Conservation (phyloP, 495 filamentous ascomycete species). For the Massariosphaeria phaeospora region DNA sequence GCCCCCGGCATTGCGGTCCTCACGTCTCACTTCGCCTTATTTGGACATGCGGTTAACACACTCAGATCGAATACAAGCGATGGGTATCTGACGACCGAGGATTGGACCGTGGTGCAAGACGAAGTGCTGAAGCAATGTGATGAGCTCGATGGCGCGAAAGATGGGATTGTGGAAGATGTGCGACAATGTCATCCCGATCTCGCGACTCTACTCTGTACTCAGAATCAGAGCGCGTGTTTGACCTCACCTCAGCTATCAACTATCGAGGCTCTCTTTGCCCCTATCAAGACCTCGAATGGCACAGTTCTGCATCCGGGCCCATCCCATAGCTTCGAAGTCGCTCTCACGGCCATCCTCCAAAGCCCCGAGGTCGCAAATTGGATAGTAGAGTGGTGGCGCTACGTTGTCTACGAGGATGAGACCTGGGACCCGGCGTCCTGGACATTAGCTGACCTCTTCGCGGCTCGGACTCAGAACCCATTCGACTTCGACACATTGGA, state of each 20-base stretch:
- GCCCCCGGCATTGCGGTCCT: slow-evolving; percentile 43
- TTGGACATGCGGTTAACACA: slow-evolving; percentile 43
- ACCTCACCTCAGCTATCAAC: slow-evolving; percentile 2
- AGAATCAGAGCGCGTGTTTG: slow-evolving; percentile 24
- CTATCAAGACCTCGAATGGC: no score
- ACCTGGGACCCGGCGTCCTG: slow-evolving; percentile 45
- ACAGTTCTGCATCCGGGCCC: no score
- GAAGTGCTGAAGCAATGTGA: slow-evolving; percentile 36
- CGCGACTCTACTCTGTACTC: slow-evolving; percentile 24
- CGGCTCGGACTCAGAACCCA: slow-evolving; percentile 33
- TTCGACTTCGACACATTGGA: slow-evolving; percentile 49
- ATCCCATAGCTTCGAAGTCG: no score
- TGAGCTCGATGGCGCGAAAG: slow-evolving; percentile 28
- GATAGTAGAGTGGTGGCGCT: slow-evolving; percentile 43
- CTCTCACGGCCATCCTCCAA: background rate
- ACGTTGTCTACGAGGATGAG: slow-evolving; percentile 49
- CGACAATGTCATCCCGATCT: slow-evolving; percentile 23
- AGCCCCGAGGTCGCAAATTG: slow-evolving; percentile 6
- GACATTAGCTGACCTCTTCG: slow-evolving; percentile 41
- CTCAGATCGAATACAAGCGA: slow-evolving; percentile 42
- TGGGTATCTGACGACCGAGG: slow-evolving; percentile 21
- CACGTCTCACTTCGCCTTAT: slow-evolving; percentile 50
- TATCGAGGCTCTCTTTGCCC: no score
- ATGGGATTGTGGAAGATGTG: slow-evolving; percentile 37
- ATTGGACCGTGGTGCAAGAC: slow-evolving; percentile 29